Evolutionary conservation across 805 yeast species (phyloP).

Genomic region (Pichia membranifaciens): DNA sequence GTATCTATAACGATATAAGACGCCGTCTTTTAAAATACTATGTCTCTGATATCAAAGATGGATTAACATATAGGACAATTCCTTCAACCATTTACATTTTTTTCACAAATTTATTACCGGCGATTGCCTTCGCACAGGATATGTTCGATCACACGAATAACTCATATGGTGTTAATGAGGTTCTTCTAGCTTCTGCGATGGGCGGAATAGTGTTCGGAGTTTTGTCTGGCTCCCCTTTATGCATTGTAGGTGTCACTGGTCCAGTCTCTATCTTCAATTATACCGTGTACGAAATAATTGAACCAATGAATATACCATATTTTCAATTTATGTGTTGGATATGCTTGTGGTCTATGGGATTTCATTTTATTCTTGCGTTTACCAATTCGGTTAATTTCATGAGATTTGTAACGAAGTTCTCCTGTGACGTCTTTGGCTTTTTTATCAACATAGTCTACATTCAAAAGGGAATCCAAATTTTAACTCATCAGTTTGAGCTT

Average conservation of each 20-base stretch:
- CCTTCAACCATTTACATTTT: slow-evolving; percentile 81
- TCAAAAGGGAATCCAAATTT: slow-evolving; percentile 84
- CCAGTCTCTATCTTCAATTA: slow-evolving; percentile 90
- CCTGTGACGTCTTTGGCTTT: slow-evolving; percentile 90
- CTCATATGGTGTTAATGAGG: slow-evolving; percentile 89
- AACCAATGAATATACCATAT: slow-evolving; percentile 46
- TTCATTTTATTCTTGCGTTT: slow-evolving; percentile 70
- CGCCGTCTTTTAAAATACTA: slow-evolving; percentile 58
- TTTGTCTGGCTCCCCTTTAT: slow-evolving; percentile 83
- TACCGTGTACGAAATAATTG: slow-evolving; percentile 72
- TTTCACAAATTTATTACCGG: slow-evolving; percentile 88
- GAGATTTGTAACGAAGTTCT: slow-evolving; percentile 68
- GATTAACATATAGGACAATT: slow-evolving; percentile 75
- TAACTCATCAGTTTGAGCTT: slow-evolving; percentile 59
- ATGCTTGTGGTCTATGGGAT: slow-evolving; percentile 81
- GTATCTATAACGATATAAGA: slow-evolving; percentile 48
- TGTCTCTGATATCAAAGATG: slow-evolving; percentile 74
- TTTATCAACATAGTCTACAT: slow-evolving; percentile 84
- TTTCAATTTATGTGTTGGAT: slow-evolving; percentile 97
- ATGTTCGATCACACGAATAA: slow-evolving; percentile 89
- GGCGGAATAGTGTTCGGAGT: slow-evolving; percentile 88
- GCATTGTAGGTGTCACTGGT: slow-evolving; percentile 96
- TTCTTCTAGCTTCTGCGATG: slow-evolving; percentile 73
- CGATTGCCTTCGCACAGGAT: slow-evolving; percentile 93
- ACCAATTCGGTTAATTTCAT: slow-evolving; percentile 62